phyloP scores from a whole-genome alignment of 768 basidiomycete species.

The Suillus clintonianus region DNA sequence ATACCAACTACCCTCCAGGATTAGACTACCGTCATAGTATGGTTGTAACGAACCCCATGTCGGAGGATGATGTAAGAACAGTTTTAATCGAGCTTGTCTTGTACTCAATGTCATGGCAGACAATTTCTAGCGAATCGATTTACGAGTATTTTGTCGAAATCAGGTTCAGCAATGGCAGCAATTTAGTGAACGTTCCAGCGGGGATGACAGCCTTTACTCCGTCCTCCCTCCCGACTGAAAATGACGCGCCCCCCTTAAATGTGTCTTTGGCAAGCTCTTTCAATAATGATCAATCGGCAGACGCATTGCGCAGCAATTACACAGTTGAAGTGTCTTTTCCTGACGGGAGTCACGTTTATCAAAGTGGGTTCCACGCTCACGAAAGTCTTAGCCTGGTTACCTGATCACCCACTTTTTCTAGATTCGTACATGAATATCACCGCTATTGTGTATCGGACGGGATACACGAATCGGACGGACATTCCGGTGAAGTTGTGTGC shows the following conservation, averaged over 20 bases:
- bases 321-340: constrained; percentile 2
- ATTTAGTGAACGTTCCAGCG: constrained; percentile 11
- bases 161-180: constrained; percentile 16
- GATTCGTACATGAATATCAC: constrained; percentile 1
- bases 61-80: neutral
- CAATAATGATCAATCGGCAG: too few species aligned
- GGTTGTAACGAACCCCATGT: too few species aligned
- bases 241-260: neutral
- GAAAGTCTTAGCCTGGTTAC: neutral
- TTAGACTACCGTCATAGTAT: constrained; percentile 9
- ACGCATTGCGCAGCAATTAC: constrained; percentile 5
- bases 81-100: neutral
- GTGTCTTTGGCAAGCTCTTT: neutral
- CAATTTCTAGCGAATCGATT: constrained; percentile 6
- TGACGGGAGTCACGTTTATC: neutral
- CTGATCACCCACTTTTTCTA: neutral
- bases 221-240: neutral
- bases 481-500: neutral
- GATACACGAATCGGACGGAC: constrained; percentile 10
- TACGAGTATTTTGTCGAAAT: constrained; percentile 21
- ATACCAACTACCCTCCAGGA: constrained; percentile 18
- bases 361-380: neutral
- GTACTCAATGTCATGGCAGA: neutral
- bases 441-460: constrained; percentile 14
- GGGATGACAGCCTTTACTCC: constrained; percentile 22